Percentiles rank a stretch among this genome's conserved stretches.
Conservation (phyloP, 768 basidiomycete genomes). For the Leccinum uliginosum region DNA sequence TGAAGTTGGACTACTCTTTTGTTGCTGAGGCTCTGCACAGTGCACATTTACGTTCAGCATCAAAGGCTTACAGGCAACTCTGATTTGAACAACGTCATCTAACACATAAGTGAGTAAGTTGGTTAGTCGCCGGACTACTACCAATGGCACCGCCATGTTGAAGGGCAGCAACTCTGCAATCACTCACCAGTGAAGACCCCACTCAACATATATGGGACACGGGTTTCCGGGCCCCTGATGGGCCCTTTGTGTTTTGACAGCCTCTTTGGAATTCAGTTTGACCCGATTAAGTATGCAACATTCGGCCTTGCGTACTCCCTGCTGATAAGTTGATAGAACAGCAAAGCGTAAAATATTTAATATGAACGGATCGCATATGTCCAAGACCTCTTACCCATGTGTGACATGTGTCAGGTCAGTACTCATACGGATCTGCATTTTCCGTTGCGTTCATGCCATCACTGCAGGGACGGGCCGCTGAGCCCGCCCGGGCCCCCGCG, state of each 20-base stretch:
- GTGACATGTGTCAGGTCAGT: neutral
- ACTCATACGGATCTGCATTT: neutral
- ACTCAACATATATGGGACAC: neutral
- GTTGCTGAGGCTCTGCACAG: neutral
- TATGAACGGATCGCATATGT: neutral
- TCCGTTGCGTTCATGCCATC: neutral
- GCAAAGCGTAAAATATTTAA: neutral
- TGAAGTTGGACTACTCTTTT: no score
- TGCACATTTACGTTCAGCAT: neutral
- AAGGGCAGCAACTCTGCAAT: neutral
- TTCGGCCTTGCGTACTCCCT: neutral
- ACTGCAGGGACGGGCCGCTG: neutral
- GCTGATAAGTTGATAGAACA: neutral
- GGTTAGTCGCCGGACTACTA: neutral
- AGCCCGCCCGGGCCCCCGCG: no score
- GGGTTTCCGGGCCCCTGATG: neutral
- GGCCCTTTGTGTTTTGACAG: neutral
- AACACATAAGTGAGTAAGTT: neutral
- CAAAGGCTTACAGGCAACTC: neutral
- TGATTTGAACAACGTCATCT: neutral
- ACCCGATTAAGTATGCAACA: neutral
- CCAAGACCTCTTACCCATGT: neutral
- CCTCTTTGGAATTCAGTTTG: neutral
- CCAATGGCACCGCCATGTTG: neutral
- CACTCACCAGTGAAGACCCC: neutral